Evolutionary conservation across 495 filamentous ascomycete species (phyloP).

Genomic region (Hypoxylon trugodes): DNA sequence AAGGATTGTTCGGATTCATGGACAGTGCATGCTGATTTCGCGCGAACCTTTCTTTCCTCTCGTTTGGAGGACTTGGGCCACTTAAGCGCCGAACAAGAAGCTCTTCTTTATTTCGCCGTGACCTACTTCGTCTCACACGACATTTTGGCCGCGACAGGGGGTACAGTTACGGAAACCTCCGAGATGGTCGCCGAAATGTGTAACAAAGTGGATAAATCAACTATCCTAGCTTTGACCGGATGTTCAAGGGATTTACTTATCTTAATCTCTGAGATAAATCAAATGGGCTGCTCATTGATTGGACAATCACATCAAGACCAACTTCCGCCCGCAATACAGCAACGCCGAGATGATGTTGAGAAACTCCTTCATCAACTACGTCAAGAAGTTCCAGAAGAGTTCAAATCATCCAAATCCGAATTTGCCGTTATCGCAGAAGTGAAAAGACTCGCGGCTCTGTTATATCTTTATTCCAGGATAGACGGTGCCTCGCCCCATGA

Average conservation of each 20-base stretch:
- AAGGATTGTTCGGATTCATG: constrained; percentile 32
- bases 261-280: constrained; percentile 33
- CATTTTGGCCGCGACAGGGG: constrained; percentile 30
- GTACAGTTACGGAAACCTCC: constrained; percentile 21
- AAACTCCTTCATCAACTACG: constrained; percentile 25
- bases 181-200: constrained; percentile 32
- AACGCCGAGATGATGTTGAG: constrained; percentile 28
- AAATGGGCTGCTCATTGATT: constrained; percentile 19
- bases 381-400: constrained; percentile 23
- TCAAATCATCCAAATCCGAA: constrained; percentile 22
- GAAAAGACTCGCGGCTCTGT: constrained; percentile 24
- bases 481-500: constrained; percentile 28
- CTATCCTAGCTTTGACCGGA: constrained; percentile 21
- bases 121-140: constrained; percentile 38
- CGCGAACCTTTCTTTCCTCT: constrained; percentile 21
- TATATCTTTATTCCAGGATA: constrained; percentile 34
- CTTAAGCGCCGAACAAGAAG: constrained; percentile 25
- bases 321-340: constrained; percentile 13
- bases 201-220: constrained; percentile 21
- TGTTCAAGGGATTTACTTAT: constrained; percentile 31
- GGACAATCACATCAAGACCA: neutral
- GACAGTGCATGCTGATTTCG: constrained; percentile 33
- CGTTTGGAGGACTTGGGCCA: constrained; percentile 17
- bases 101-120: constrained; percentile 31
- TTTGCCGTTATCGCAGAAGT: constrained; percentile 27